Evolutionary conservation across 2,329 filamentous ascomycete genomes (phyloP), one percentile per base, ranked within the genome.

Genomic region (Dothistroma pini): DNA sequence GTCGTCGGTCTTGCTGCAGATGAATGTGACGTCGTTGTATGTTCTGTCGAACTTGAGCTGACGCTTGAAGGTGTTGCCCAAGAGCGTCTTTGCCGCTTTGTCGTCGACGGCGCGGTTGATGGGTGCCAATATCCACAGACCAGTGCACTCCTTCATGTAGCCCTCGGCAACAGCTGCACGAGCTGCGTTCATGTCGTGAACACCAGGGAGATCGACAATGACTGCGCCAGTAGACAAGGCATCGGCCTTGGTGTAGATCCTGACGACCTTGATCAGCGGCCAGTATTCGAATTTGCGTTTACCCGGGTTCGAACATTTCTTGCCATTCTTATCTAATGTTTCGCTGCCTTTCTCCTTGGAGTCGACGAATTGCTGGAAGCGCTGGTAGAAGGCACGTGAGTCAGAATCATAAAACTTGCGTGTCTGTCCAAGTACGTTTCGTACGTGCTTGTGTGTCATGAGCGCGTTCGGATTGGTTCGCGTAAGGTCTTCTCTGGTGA

Each of bases 1-100:
- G 49, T 87, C 84, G 68, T 88, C 86, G 0, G 83, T 85, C 68
- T 87, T 88, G 16, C 79, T 82, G 67, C 85, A 87, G 14, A 88
- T 83, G 61, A 88, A 87, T 0, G 83, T 86, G 2, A 87, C 76
- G 1, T 75, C 77, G 7, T 75, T 78, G 57, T 83, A 83, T 0
- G 75, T 78, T 1, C 83, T 81, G 60, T 88, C 85, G 66, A 83
- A 83, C 59, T 85, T 83, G 2, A 88, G 73, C 65, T 87, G 85
- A 0, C 81, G 76, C 66, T 82, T 84, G 74, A 86, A 86, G 0
- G 79, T 78, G 19, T 84, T 77, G 0, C 83, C 84, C 8, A 87
- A 74, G 1, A 88, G 73, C 0, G 76, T 79, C 59, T 83, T 83
- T 0, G 84, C 84, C 1, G 81, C 79, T 67, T 85, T 84, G 64